Conservation (phyloP, 306 rosid genomes). For the Sechiopsis laciniata region DNA sequence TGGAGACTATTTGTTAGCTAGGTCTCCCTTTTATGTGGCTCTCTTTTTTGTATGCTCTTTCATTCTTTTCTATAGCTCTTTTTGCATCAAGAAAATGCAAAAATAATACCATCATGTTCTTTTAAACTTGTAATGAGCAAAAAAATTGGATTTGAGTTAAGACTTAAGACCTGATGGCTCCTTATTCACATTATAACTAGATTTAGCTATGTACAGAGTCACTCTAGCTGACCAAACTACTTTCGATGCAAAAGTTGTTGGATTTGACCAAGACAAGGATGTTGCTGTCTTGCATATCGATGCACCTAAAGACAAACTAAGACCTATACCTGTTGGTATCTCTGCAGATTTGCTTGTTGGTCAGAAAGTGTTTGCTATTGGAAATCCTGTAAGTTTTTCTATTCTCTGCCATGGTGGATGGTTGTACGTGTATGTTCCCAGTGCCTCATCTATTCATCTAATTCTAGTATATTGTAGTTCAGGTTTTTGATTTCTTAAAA, state of each 20-base stretch:
- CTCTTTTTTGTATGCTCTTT: too few species aligned
- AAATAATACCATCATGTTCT: not conserved
- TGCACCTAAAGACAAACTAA: conserved; percentile 76
- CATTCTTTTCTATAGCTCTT: not conserved
- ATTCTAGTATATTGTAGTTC: not conserved
- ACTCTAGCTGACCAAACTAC: conserved; percentile 93
- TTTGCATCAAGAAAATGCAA: not conserved
- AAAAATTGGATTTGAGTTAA: not conserved
- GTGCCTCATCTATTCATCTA: not conserved
- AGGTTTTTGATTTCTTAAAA: not conserved
- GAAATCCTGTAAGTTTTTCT: conserved; percentile 74
- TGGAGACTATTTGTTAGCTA: too few species aligned
- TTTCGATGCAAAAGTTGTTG: conserved; percentile 80
- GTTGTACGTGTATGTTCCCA: not conserved
- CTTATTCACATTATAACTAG: conserved; percentile 30
- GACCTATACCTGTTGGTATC: conserved; percentile 82
- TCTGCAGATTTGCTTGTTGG: conserved; percentile 97
- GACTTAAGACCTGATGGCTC: not conserved
- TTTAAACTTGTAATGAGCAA: not conserved
- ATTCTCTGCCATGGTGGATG: not conserved
- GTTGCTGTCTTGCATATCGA: conserved; percentile 87
- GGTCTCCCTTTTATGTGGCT: too few species aligned
- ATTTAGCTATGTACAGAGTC: conserved; percentile 67
- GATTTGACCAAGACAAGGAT: conserved; percentile 98
- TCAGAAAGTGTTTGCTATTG: conserved; percentile 94